These are phyloP conservation scores for Berkeleyomyces rouxiae DNA, from an alignment of 2,329 filamentous ascomycete species.

Conservation along the genomic window DNA sequence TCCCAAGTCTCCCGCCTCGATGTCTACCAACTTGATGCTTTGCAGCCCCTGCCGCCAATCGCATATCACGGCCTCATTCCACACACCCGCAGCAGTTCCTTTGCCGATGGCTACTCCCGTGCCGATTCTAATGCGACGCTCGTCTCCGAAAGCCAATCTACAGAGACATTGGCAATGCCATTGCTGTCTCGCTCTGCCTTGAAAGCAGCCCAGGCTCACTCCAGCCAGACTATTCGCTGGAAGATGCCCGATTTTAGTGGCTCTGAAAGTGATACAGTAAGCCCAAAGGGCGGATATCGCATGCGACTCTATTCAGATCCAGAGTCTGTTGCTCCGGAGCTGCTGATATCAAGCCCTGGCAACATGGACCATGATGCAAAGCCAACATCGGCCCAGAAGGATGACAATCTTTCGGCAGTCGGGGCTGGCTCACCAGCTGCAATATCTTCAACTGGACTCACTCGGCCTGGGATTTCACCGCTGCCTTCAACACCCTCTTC, in stretches of 20 bases:
- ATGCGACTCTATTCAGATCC: conserved; percentile 11
- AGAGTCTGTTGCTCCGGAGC: conserved; percentile 7
- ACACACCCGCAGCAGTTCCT: conserved; percentile 16
- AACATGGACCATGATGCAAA: background rate
- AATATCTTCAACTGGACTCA: background rate
- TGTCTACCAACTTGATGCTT: conserved; percentile 12
- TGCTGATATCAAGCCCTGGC: conserved; percentile 1
- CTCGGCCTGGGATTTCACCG: conserved; percentile 10
- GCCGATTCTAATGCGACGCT: conserved; percentile 3
- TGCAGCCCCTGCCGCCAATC: conserved; percentile 20
- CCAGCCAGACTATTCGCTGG: conserved; percentile 8
- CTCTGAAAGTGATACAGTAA: background rate
- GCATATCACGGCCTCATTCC: conserved; percentile 21
- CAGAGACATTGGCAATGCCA: background rate
- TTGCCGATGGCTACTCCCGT: background rate
- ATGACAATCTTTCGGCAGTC: background rate
- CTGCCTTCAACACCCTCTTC: conserved; percentile 11
- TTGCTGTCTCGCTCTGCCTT: background rate
- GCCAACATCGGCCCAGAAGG: background rate
- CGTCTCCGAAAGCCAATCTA: background rate
- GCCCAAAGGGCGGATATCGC: background rate
- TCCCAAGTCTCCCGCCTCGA: conserved; percentile 1
- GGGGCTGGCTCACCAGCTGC: background rate
- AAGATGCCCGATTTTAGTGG: conserved; percentile 11
- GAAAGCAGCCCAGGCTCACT: background rate